Base-by-base conservation (phyloP, 768 basidiomycete genomes). In the Phylloporus sp. region DNA sequence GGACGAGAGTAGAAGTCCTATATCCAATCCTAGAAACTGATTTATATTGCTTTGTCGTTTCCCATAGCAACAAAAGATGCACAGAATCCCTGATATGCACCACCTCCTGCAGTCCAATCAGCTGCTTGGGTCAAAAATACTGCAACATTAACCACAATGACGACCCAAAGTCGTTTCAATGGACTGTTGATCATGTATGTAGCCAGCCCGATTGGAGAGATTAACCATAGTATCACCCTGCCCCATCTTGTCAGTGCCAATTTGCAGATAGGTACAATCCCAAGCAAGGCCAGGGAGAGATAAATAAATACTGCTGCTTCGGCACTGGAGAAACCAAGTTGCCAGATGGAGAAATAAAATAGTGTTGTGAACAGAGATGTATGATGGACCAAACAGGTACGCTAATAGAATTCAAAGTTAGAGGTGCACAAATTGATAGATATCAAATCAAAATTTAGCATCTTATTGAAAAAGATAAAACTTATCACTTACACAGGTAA, bases 271-370 rank as follows among this genome's bases (percentile, higher is more conserved):
- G 73, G 64, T 2, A 73, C 59, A 36, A 79, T 66, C 0, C 77
- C 72, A 12, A 94, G 76, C 13, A 91, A 62, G 6, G 78, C 55
- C 0, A 91, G 89, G 0, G 91, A 82, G 24, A 95, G 77, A 8
- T 82, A 81, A 8, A 80, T 77, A 9, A 94, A 72, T 3, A 91
- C 70, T 0, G 91, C 80, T 15, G 90, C 74, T 63, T 95, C 93
- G 31, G 85, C 80, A 5, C 93, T 92, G 11, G 88, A 82, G 27
- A 95, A 76, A 26, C 87, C 90, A 16, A 94, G 82, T 63, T 91
- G 79, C 92, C 92, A 94, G 18, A 95, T 82, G 23, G 89, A 92
- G 72, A 91, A 95, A 70, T 94, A 95, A 73, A 95, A 95, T 4
- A 95, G 74, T 4, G 88, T 83, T 1, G 86, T 84, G 6, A 85